A percentile compares a stretch with the other conserved stretches of the same genome.
Evolutionary conservation across 2,329 filamentous ascomycete species (phyloP).

Genomic region (Sordariomycetes sp.): DNA sequence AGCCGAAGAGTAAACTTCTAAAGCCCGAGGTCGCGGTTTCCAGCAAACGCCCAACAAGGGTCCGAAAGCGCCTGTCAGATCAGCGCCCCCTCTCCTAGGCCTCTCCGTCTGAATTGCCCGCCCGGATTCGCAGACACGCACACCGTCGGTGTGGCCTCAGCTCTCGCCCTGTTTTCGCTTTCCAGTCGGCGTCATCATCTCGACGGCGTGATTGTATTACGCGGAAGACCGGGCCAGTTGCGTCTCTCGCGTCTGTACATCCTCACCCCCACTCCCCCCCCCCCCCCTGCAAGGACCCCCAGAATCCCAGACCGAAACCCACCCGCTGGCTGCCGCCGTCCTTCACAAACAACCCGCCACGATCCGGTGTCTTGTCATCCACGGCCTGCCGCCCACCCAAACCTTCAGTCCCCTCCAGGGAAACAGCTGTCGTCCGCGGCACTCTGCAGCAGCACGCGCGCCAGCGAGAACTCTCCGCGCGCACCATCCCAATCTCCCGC

Average conservation of each 20-base stretch:
- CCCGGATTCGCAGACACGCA: neutral
- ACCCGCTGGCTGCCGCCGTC: neutral
- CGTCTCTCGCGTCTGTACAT: neutral
- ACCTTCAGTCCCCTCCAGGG: neutral
- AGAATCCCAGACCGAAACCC: neutral
- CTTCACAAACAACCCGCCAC: neutral
- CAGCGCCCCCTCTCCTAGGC: neutral
- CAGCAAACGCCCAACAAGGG: neutral
- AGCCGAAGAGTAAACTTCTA: neutral
- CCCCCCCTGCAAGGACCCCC: neutral
- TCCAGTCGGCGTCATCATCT: neutral
- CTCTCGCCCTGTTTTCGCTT: neutral
- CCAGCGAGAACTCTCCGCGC: constrained; percentile 6
- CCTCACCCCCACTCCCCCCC: neutral
- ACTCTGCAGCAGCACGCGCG: constrained; percentile 8
- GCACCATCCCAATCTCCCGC: neutral
- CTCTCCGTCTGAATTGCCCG: neutral
- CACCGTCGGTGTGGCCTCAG: neutral
- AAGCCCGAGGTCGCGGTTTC: neutral
- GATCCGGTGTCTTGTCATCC: neutral
- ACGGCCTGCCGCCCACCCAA: neutral
- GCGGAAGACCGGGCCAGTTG: neutral
- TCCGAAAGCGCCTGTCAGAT: neutral
- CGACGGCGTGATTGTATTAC: neutral
- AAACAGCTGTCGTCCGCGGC: neutral